Evolutionary conservation across 1,284 basidiomycete genomes (phyloP).

Genomic region (Cryptococcus maquisensis): DNA sequence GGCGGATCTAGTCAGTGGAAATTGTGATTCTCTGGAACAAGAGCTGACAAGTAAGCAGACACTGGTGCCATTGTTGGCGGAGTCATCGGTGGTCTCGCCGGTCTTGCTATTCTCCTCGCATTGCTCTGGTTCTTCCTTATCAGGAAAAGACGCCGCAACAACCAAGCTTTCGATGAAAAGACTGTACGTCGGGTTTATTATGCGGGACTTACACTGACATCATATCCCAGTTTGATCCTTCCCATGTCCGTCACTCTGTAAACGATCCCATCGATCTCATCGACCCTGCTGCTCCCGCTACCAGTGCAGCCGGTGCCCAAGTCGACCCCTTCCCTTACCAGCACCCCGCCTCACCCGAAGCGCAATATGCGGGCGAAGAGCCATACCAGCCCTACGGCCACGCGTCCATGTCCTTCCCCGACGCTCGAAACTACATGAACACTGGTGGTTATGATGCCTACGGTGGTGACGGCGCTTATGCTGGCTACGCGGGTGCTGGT

Average conservation of each 20-base stretch:
- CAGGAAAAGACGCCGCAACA: constrained; percentile 26
- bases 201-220: background rate
- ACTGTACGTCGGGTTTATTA: constrained; percentile 32
- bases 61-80: constrained; percentile 48
- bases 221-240: constrained; percentile 38
- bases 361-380: background rate
- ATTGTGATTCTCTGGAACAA: background rate
- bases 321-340: constrained; percentile 33
- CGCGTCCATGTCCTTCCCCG: constrained; percentile 40
- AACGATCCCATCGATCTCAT: constrained; percentile 41
- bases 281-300: constrained; percentile 28
- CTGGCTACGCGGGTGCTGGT: constrained; percentile 23
- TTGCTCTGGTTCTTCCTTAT: constrained; percentile 41
- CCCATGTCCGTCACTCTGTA: constrained; percentile 36
- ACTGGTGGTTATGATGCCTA: constrained; percentile 13
- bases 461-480: constrained; percentile 31
- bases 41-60: constrained; percentile 19
- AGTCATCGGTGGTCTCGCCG: constrained; percentile 43
- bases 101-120: constrained; percentile 29
- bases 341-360: background rate
- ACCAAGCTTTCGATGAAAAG: constrained; percentile 48
- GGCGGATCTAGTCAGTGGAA: constrained; percentile 16
- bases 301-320: constrained; percentile 17
- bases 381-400: constrained; percentile 25
- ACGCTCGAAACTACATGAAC: constrained; percentile 37